A percentile compares a stretch with the other conserved stretches of the same genome.
These are phyloP conservation scores for Pseudomonodictys pantanalensis DNA, from an alignment of 495 filamentous ascomycete species.

Conservation along the genomic window DNA sequence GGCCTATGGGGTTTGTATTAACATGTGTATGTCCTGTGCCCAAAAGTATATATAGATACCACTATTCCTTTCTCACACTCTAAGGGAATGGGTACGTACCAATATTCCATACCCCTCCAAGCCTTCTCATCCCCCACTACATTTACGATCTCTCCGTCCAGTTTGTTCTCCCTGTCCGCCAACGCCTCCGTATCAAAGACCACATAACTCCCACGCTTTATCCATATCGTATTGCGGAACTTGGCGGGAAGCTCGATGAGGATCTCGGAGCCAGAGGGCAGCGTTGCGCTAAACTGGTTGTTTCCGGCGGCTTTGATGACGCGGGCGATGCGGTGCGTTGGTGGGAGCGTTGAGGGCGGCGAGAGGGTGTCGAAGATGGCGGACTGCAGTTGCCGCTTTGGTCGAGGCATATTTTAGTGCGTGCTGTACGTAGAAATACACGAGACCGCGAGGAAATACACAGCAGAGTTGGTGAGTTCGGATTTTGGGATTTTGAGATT, in stretches of 20 bases:
- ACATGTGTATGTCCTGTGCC: slow-evolving; percentile 4
- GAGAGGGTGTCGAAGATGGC: slow-evolving; percentile 70
- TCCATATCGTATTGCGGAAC: slow-evolving; percentile 89
- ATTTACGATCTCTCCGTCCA: slow-evolving; percentile 87
- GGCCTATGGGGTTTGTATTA: slow-evolving; percentile 64
- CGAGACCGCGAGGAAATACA: too few species aligned
- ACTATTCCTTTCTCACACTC: too few species aligned
- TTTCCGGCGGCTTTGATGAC: slow-evolving; percentile 82
- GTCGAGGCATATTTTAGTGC: slow-evolving; percentile 59
- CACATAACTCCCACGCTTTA: slow-evolving; percentile 82
- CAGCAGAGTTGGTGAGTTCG: too few species aligned
- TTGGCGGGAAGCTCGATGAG: slow-evolving; percentile 75
- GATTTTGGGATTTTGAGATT: too few species aligned
- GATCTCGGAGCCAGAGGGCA: slow-evolving; percentile 56
- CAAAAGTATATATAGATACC: background rate
- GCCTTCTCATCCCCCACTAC: slow-evolving; percentile 85
- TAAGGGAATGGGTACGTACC: too few species aligned
- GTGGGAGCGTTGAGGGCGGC: slow-evolving; percentile 64
- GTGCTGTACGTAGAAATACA: too few species aligned
- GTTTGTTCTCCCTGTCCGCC: slow-evolving; percentile 69
- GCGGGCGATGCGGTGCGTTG: slow-evolving; percentile 66
- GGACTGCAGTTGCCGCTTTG: slow-evolving; percentile 70
- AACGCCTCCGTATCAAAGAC: slow-evolving; percentile 69
- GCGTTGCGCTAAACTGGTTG: slow-evolving; percentile 72
- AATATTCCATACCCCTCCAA: slow-evolving; percentile 89